These are phyloP conservation scores for Alternaria conjuncta DNA, from an alignment of 2,329 filamentous ascomycete genomes.

Conservation along the genomic window DNA sequence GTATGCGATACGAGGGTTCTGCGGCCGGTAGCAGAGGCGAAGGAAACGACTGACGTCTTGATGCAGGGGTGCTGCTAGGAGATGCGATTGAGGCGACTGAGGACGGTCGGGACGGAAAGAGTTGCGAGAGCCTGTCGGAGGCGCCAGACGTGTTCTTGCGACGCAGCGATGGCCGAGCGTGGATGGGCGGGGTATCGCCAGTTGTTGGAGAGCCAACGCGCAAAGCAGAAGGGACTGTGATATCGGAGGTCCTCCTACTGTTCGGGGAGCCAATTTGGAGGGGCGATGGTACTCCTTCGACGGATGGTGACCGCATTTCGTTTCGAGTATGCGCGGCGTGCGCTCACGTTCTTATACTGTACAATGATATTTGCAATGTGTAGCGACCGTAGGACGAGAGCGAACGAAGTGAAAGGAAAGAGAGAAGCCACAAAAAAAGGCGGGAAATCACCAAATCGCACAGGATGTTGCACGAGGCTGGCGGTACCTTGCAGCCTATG, in stretches of 20 bases:
- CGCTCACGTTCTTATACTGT: background rate
- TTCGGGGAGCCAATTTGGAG: slow-evolving; percentile 40
- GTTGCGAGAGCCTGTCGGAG: slow-evolving; percentile 44
- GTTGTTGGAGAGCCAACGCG: slow-evolving; percentile 39
- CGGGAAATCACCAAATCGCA: background rate
- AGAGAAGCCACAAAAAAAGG: background rate
- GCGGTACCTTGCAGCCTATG: slow-evolving; percentile 21
- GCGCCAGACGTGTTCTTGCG: slow-evolving; percentile 39
- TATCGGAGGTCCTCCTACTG: slow-evolving; percentile 24
- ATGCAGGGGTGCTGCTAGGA: slow-evolving; percentile 19
- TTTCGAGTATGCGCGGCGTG: background rate
- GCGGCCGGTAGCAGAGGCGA: slow-evolving; percentile 36
- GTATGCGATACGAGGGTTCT: slow-evolving; percentile 38
- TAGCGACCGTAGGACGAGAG: background rate
- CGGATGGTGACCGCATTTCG: slow-evolving; percentile 11
- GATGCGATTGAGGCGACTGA: slow-evolving; percentile 35
- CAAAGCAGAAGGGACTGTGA: slow-evolving; percentile 36
- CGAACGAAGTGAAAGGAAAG: background rate
- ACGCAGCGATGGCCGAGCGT: slow-evolving; percentile 30
- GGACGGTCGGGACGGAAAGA: slow-evolving; percentile 44
- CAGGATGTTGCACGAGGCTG: slow-evolving; percentile 17
- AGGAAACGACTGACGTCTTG: slow-evolving; percentile 39
- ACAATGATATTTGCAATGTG: background rate
- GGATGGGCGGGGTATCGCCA: slow-evolving; percentile 14
- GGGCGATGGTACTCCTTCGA: slow-evolving; percentile 39